Percentiles rank a stretch among this genome's conserved stretches.
Evolutionary conservation across 306 rosid genomes (phyloP).

Genomic region (Fagus sylvatica): DNA sequence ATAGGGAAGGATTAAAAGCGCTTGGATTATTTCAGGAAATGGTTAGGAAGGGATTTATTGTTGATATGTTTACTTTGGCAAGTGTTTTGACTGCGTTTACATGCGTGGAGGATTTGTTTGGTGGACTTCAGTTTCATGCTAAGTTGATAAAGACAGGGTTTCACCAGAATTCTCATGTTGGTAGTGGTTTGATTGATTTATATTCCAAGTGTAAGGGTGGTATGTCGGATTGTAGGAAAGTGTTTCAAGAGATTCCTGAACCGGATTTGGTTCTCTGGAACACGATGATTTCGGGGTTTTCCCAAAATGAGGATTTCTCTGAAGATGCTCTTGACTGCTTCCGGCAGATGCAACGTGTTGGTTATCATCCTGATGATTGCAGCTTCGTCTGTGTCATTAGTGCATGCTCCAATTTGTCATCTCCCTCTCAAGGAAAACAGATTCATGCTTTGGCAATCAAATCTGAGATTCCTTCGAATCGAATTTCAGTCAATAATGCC

Average conservation of each 20-base stretch:
- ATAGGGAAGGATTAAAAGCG: slow-evolving; percentile 59
- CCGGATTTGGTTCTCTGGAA: slow-evolving; percentile 90
- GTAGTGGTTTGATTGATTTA: slow-evolving; percentile 79
- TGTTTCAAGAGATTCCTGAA: slow-evolving; percentile 58
- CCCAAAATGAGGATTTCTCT: slow-evolving; percentile 61
- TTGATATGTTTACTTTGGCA: slow-evolving; percentile 83
- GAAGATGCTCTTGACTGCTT: slow-evolving; percentile 62
- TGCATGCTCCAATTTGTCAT: slow-evolving; percentile 77
- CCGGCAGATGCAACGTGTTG: slow-evolving; percentile 55
- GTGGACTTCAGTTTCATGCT: slow-evolving; percentile 81
- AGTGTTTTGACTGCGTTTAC: slow-evolving; percentile 82
- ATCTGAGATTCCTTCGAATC: slow-evolving; percentile 65
- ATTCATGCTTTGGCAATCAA: slow-evolving; percentile 71
- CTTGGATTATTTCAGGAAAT: slow-evolving; percentile 63
- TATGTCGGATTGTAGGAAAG: slow-evolving; percentile 63
- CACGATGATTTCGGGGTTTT: slow-evolving; percentile 86
- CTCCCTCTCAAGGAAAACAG: slow-evolving; percentile 73
- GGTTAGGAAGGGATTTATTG: slow-evolving; percentile 45
- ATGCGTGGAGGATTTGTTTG: slow-evolving; percentile 57
- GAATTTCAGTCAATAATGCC: slow-evolving; percentile 73
- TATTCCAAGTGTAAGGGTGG: slow-evolving; percentile 74
- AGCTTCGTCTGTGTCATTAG: slow-evolving; percentile 72
- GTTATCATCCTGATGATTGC: slow-evolving; percentile 70
- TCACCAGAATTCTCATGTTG: slow-evolving; percentile 72
- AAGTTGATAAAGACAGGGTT: slow-evolving; percentile 76